Evolutionary conservation across 2,329 filamentous ascomycete genomes (phyloP).

Genomic region (Neofusicoccum parvum): DNA sequence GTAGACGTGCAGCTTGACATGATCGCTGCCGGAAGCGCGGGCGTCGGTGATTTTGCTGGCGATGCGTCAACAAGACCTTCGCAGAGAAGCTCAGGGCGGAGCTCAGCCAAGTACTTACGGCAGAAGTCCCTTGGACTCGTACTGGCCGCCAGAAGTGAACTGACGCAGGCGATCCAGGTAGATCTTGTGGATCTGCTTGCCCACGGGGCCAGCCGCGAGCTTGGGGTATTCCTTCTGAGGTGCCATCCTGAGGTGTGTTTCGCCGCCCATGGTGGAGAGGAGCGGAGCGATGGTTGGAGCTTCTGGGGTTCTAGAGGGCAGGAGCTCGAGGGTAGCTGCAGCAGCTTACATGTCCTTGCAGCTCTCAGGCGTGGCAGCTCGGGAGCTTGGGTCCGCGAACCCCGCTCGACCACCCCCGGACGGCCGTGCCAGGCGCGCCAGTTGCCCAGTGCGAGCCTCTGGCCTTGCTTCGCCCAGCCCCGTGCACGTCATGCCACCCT

Average conservation of each 20-base stretch:
- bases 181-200: conserved; percentile 70
- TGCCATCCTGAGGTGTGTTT: conserved; percentile 32
- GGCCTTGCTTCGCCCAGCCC: neutral
- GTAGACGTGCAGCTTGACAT: conserved; percentile 86
- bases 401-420: conserved; percentile 6
- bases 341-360: conserved; percentile 17
- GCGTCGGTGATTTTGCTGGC: conserved; percentile 72
- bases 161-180: conserved; percentile 81
- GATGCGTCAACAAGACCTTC: neutral
- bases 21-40: conserved; percentile 65
- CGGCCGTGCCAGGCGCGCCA: neutral
- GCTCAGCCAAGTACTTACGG: conserved; percentile 54
- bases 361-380: neutral
- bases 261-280: conserved; percentile 37
- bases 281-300: neutral
- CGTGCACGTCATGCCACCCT: conserved; percentile 9
- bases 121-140: conserved; percentile 71
- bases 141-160: conserved; percentile 74
- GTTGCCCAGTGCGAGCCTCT: conserved; percentile 4
- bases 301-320: neutral
- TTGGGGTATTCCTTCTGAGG: conserved; percentile 34
- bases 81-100: neutral
- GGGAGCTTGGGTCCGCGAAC: conserved; percentile 7
- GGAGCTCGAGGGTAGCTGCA: conserved; percentile 12
- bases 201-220: conserved; percentile 39